Conservation (phyloP, 345 rosid species). For the Noccaea caerulescens region DNA sequence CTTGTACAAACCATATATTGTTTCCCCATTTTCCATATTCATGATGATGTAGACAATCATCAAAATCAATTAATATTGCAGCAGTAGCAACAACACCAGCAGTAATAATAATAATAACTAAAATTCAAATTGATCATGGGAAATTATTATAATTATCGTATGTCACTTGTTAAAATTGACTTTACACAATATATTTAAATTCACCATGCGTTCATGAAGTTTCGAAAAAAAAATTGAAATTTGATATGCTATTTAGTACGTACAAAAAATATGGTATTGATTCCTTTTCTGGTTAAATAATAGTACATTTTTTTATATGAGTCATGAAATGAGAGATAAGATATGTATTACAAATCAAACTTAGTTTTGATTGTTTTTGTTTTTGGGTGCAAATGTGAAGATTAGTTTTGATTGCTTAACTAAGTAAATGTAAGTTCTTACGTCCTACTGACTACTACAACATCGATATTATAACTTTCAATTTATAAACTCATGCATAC, state of each 20-base stretch:
- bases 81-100: not conserved
- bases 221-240: not conserved
- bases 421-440: not conserved
- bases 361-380: no score
- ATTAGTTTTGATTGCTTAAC: no score
- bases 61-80: constrained; percentile 29
- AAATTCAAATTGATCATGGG: not conserved
- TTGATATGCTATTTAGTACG: not conserved
- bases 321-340: no score
- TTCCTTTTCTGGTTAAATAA: no score
- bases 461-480: no score
- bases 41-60: constrained; percentile 38
- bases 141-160: not conserved
- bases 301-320: not conserved
- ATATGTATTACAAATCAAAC: no score
- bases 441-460: no score
- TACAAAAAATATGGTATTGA: not conserved
- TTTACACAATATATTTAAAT: not conserved
- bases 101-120: not conserved
- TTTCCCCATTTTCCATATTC: constrained; percentile 27
- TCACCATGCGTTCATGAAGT: not conserved
- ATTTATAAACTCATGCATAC: no score
- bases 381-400: no score
- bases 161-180: not conserved
- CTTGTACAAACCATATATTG: constrained; percentile 34